Evolutionary conservation across 768 basidiomycete genomes (phyloP).

Genomic region (Tylopilus balloui): DNA sequence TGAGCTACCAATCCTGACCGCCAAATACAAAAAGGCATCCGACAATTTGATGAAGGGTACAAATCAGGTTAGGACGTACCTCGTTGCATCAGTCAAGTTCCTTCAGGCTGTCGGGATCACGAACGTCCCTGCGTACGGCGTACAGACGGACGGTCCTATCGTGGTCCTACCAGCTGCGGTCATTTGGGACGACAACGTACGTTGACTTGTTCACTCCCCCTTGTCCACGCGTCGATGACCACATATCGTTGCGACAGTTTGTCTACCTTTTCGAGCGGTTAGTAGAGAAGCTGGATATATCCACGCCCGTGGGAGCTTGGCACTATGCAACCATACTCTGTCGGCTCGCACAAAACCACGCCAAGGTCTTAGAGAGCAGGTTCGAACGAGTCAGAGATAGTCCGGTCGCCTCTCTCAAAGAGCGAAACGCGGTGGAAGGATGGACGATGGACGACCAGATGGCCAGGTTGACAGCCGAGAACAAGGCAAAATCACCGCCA

Average conservation of each 20-base stretch:
- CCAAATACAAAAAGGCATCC: slow-evolving; percentile 1
- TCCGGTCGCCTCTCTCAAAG: too few species aligned
- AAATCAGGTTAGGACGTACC: background rate
- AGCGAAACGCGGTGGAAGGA: too few species aligned
- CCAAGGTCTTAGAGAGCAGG: background rate
- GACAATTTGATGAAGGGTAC: background rate
- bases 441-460: slow-evolving; percentile 4
- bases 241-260: too few species aligned
- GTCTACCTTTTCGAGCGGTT: slow-evolving; percentile 5
- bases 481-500: background rate
- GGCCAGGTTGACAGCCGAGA: background rate
- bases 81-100: background rate
- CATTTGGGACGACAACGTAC: too few species aligned
- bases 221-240: too few species aligned
- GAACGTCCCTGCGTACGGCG: too few species aligned
- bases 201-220: too few species aligned
- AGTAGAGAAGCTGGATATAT: slow-evolving; percentile 3
- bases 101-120: too few species aligned
- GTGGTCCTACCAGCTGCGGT: too few species aligned
- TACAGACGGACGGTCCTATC: too few species aligned
- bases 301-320: slow-evolving; percentile 7
- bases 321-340: slow-evolving; percentile 8
- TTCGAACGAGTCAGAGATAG: too few species aligned
- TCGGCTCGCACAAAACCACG: slow-evolving; percentile 4
- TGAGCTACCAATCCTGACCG: slow-evolving; percentile 7